Evolutionary conservation across 2,329 filamentous ascomycete genomes (phyloP).

Genomic region (Penicillium sp.): DNA sequence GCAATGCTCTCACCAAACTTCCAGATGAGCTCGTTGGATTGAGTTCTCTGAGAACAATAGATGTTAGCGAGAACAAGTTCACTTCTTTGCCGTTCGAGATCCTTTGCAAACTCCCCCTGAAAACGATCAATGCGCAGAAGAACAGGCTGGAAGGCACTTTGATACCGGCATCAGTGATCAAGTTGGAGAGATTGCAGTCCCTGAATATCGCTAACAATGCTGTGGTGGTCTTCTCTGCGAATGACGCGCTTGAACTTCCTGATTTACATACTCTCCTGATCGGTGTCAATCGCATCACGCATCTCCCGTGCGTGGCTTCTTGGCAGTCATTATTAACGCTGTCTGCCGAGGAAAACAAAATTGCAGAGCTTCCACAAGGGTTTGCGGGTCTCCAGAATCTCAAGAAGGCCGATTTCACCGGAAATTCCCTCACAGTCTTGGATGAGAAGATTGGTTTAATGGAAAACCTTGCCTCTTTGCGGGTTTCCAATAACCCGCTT

Average conservation of each 20-base stretch:
- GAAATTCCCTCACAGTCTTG: conserved; percentile 75
- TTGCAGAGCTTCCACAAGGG: conserved; percentile 71
- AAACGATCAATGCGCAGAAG: conserved; percentile 70
- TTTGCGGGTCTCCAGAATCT: conserved; percentile 67
- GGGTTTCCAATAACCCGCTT: conserved; percentile 84
- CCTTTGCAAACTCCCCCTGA: conserved; percentile 66
- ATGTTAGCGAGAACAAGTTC: conserved; percentile 76
- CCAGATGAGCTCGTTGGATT: conserved; percentile 67
- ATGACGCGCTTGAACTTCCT: conserved; percentile 61
- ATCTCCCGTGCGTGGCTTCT: conserved; percentile 68
- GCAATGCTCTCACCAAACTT: conserved; percentile 72
- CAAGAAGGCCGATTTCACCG: conserved; percentile 75
- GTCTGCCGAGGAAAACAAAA: conserved; percentile 75
- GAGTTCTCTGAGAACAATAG: conserved; percentile 68
- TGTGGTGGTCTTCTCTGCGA: conserved; percentile 54
- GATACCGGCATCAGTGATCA: conserved; percentile 60
- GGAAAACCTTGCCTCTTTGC: conserved; percentile 71
- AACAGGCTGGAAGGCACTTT: conserved; percentile 75
- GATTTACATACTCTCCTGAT: conserved; percentile 70
- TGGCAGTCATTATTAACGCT: conserved; percentile 74
- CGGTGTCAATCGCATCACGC: conserved; percentile 75
- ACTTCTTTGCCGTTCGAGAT: conserved; percentile 67
- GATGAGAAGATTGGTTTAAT: conserved; percentile 76
- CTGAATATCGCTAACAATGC: conserved; percentile 78
- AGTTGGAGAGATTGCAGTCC: conserved; percentile 65